phyloP scores from a whole-genome alignment of 345 rosid species.

The Fremontodendron californicum region DNA sequence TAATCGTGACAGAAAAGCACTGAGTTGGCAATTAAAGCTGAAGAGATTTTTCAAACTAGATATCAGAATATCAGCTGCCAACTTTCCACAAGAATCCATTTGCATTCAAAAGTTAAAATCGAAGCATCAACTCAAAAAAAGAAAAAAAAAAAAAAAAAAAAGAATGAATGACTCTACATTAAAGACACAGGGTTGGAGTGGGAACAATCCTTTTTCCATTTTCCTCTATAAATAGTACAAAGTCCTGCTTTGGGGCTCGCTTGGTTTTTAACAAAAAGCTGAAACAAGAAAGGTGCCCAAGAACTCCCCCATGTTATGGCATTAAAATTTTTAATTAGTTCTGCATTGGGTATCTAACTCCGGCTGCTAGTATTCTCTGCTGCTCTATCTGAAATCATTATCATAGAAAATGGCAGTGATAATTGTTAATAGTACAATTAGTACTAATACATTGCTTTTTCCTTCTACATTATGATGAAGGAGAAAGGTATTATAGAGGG shows the following conservation, averaged over 20 bases:
- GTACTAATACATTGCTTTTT: not conserved
- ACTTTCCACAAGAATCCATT: not conserved
- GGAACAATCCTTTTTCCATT: not conserved
- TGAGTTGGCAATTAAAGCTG: not conserved
- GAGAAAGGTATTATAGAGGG: not conserved
- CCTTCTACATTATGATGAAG: not conserved
- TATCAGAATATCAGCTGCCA: not conserved
- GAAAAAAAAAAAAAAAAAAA: too few relatives aligned
- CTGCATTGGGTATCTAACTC: constrained; percentile 71
- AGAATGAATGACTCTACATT: not conserved
- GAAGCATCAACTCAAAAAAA: not conserved
- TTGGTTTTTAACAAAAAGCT: constrained; percentile 24
- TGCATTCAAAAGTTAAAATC: not conserved
- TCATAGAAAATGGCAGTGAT: not conserved
- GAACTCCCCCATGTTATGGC: not conserved
- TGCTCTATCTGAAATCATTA: constrained; percentile 68
- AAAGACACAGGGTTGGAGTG: not conserved
- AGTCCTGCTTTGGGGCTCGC: constrained; percentile 1
- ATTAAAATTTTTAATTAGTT: constrained; percentile 9
- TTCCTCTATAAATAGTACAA: not conserved
- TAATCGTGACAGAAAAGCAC: not conserved
- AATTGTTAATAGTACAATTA: not conserved
- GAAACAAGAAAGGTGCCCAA: not conserved
- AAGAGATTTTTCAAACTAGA: not conserved
- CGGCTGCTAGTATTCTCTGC: constrained; percentile 72